These are phyloP conservation scores for Tetrahymena malaccensis DNA, from an alignment of 73 alveolate genomes.

Conservation along the genomic window DNA sequence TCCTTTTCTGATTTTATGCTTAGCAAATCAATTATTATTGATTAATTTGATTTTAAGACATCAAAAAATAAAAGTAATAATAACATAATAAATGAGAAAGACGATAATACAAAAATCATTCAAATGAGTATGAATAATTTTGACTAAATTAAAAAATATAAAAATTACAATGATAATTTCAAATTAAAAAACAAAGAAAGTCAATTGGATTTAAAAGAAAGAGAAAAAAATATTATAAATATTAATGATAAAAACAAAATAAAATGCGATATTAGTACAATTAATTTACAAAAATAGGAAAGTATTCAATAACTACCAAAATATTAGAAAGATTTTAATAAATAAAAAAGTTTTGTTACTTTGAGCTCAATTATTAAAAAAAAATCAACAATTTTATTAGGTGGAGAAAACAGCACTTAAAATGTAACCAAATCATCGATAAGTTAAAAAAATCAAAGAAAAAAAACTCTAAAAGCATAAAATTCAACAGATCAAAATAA, in stretches of 20 bases:
- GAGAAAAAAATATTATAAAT: background rate
- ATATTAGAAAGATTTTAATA: too few relatives aligned
- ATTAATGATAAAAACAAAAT: background rate
- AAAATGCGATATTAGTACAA: background rate
- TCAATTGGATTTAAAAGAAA: background rate
- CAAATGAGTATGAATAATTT: too few relatives aligned
- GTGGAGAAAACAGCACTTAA: background rate
- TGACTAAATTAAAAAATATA: background rate
- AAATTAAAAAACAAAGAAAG: background rate
- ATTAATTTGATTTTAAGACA: background rate
- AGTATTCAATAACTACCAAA: background rate
- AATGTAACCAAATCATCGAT: background rate
- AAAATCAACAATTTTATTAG: background rate
- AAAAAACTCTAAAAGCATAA: background rate
- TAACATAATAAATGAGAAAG: too few relatives aligned
- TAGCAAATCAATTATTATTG: background rate
- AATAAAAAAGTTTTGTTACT: background rate
- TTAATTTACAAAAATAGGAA: too few relatives aligned
- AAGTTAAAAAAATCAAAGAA: background rate
- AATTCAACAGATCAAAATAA: background rate
- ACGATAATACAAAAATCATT: too few relatives aligned
- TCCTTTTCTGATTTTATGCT: background rate
- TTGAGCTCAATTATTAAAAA: background rate
- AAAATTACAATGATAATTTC: background rate
- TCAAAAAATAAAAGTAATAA: background rate